Conservation (phyloP, 2,329 filamentous ascomycete species). For the Monilinia aucupariae region DNA sequence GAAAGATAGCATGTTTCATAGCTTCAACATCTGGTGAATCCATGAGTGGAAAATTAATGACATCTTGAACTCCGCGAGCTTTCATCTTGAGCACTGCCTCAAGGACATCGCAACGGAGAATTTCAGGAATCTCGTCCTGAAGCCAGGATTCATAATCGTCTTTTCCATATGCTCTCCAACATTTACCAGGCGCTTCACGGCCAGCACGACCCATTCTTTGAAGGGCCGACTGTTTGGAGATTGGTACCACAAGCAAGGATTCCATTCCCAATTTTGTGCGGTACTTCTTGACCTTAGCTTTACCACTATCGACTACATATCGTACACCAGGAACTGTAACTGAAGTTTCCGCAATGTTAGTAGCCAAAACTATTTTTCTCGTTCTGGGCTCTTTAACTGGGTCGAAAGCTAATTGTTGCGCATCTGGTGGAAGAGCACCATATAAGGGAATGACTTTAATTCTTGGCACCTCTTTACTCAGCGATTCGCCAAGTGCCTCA, state of each 20-base stretch:
- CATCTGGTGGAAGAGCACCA: conserved; percentile 79
- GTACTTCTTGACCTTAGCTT: conserved; percentile 91
- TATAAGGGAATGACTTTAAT: conserved; percentile 74
- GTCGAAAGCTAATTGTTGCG: conserved; percentile 81
- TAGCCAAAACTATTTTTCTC: conserved; percentile 84
- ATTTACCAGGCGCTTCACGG: conserved; percentile 85
- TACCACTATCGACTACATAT: conserved; percentile 87
- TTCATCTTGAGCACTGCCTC: conserved; percentile 90
- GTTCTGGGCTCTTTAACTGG: conserved; percentile 66
- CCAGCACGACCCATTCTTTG: conserved; percentile 89
- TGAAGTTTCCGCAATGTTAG: conserved; percentile 98
- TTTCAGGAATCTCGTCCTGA: conserved; percentile 77
- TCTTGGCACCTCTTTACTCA: conserved; percentile 71
- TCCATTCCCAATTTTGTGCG: conserved; percentile 80
- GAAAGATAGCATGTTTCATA: conserved; percentile 74
- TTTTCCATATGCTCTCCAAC: conserved; percentile 83
- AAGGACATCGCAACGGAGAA: conserved; percentile 81
- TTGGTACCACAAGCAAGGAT: conserved; percentile 81
- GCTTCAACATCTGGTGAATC: conserved; percentile 72
- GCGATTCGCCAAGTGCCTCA: conserved; percentile 68
- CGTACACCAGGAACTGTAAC: conserved; percentile 91
- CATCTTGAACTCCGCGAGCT: conserved; percentile 76
- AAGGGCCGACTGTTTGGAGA: conserved; percentile 88
- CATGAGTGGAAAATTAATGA: conserved; percentile 78
- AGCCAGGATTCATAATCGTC: conserved; percentile 64